Base-by-base conservation (phyloP, 148 eudicot genomes). In the Camellia sinensis region DNA sequence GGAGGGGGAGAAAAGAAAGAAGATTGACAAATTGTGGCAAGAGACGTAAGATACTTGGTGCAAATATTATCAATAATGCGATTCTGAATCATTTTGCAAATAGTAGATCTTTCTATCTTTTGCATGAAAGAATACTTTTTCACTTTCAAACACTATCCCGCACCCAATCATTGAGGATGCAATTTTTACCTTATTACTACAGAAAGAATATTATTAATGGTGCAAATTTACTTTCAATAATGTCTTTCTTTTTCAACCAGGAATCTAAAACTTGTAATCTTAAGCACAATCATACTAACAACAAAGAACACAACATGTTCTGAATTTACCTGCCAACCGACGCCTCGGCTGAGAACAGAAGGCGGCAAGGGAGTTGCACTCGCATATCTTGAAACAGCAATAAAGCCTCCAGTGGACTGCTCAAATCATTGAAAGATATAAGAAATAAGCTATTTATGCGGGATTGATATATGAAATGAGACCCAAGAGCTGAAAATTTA, bases 321-420 rank as follows among this genome's bases (percentile, higher is more conserved):
- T 74, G 72, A 71, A 54, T 75, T 80, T 84, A 91, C 99, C 97
- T 96, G 99, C 99, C 99, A 96, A 67, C 99, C 98, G 77, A 96
- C 80, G 37, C 99, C 99, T 61, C 99, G 95, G 84, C 99, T 94
- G 45, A 96, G 95, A 82, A 96, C 86, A 75, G 99, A 96, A 61
- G 98, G 97, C 11, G 99, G 99, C 87, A 91, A 54, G 75, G 89
- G 90, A 62, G 99, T 96, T 74, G 99, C 99, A 89, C 99, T 96
- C 12, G 99, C 95, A 70, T 91, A 93, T 80, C 99, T 88, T 44
- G 98, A 83, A 65, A 92, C 91, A 15, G 99, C 99, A 66, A 93
- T 92, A 82, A 96, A 93, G 61, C 89, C 91, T 61, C 99, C 99
- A 79, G 95, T 93, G 21, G 99, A 96, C 99, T 96, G 94, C 80